These are phyloP conservation scores for Candida dubliniensis DNA, from an alignment of 1,139 yeast species.

Conservation along the genomic window DNA sequence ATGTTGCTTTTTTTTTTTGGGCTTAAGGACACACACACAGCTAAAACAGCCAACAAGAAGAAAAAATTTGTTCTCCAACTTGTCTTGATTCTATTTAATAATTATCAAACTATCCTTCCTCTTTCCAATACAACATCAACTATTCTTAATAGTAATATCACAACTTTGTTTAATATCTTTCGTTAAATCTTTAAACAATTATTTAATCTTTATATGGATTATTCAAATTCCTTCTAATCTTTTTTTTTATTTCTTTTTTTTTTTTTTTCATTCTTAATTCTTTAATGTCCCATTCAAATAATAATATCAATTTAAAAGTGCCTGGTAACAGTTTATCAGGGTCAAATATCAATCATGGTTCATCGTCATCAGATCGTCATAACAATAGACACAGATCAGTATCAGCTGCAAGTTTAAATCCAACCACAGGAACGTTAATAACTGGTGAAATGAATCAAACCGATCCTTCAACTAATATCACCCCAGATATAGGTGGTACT, in stretches of 20 bases:
- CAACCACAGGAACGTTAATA: constrained; percentile 12
- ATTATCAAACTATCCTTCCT: too few species aligned
- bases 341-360: neutral
- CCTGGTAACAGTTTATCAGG: neutral
- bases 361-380: constrained; percentile 1
- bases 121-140: too few species aligned
- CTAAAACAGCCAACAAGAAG: too few species aligned
- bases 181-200: neutral
- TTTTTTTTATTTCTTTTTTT: neutral
- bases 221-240: neutral
- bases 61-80: too few species aligned
- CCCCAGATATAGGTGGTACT: constrained; percentile 8
- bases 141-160: neutral
- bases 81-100: too few species aligned
- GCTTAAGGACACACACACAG: too few species aligned
- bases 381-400: constrained; percentile 13
- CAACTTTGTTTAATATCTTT: neutral
- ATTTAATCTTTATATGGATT: neutral
- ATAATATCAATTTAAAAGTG: neutral
- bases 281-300: constrained; percentile 1
- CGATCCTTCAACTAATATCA: constrained; percentile 10
- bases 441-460: constrained; percentile 4
- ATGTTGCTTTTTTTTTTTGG: too few species aligned
- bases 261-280: neutral
- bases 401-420: constrained; percentile 14